Conservation (phyloP, 805 yeast species). For the Ogataea chonburiensis region DNA sequence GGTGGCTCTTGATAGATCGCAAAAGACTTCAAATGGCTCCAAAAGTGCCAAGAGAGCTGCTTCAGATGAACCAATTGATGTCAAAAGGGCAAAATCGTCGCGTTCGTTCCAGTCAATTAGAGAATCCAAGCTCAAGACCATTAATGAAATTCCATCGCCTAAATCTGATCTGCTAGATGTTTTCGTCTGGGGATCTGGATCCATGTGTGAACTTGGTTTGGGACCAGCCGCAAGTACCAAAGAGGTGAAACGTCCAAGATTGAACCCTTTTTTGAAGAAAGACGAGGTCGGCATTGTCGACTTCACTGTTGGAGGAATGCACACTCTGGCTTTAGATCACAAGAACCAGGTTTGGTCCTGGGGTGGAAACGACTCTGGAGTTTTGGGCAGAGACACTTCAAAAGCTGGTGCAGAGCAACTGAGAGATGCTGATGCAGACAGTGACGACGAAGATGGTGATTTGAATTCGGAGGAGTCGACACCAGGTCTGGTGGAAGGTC, state of each 20-base stretch:
- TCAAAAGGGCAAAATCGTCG: slow-evolving; percentile 35
- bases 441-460: slow-evolving; percentile 76
- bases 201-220: slow-evolving; percentile 97
- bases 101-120: slow-evolving; percentile 45
- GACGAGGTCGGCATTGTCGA: slow-evolving; percentile 75
- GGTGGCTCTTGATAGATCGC: slow-evolving; percentile 42
- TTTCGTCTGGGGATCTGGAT: slow-evolving; percentile 94
- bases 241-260: slow-evolving; percentile 93
- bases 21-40: slow-evolving; percentile 16
- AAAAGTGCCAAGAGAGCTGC: slow-evolving; percentile 27
- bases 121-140: slow-evolving; percentile 48
- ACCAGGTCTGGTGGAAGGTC: slow-evolving; percentile 71
- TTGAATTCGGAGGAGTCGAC: slow-evolving; percentile 87
- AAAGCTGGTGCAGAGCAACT: slow-evolving; percentile 57
- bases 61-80: slow-evolving; percentile 28
- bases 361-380: slow-evolving; percentile 96
- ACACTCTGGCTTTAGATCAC: slow-evolving; percentile 76
- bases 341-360: slow-evolving; percentile 90
- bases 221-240: slow-evolving; percentile 92
- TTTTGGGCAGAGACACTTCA: slow-evolving; percentile 83
- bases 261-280: slow-evolving; percentile 69
- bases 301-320: slow-evolving; percentile 96
- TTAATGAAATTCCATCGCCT: slow-evolving; percentile 39
- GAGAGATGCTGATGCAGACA: slow-evolving; percentile 62
- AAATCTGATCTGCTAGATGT: slow-evolving; percentile 60